Base-by-base conservation (phyloP, 306 rosid genomes). In the Coriaria nepalensis region DNA sequence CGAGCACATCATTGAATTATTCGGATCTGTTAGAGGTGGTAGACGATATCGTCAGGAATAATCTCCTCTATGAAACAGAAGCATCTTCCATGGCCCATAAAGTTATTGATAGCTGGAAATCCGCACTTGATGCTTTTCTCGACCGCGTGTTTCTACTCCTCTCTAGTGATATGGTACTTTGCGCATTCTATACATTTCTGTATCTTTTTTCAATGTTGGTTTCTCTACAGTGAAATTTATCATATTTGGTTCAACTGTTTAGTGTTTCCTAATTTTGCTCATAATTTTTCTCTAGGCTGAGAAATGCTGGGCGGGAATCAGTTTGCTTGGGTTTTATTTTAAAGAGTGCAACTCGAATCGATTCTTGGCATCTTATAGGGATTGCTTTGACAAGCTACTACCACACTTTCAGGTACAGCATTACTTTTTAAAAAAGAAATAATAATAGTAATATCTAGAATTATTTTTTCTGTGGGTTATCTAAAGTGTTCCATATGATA, bases 301-400 rank as follows among this genome's bases (percentile, higher is more conserved):
- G 71, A 85, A 90, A 73, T 70, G 96, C 58, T 90, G 94, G 93
- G 92, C 69, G 12, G 98, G 94, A 50, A 71, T 82, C 69, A 65
- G 81, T 38, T 69, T 90, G 65, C 67, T 90, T 35, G 98, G 98
- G 57, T 46, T 85, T 70, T 81, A 94, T 66, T 75, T 82, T 66
- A 81, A 71, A 65, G 79, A 75, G 63, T 82, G 94, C 70, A 68
- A 79, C 63, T 55, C 87, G 9, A 72, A 52, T 45, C 94, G 94
- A 47, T 82, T 90, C 59, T 43, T 69, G 52, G 76, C 75, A 14
- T 85, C 86, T 29, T 79, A 77, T 72, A 9, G 68, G 36, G 57
- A n/a, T 37, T 90, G 98, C 94, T 80, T 85, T 57, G 70, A 69
- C 42, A 79, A 65, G 63, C 63, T 82, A 62, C 56, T 79, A 10